Conservation (phyloP, 1,139 yeast species). For the Pichia sorboxylosa region DNA sequence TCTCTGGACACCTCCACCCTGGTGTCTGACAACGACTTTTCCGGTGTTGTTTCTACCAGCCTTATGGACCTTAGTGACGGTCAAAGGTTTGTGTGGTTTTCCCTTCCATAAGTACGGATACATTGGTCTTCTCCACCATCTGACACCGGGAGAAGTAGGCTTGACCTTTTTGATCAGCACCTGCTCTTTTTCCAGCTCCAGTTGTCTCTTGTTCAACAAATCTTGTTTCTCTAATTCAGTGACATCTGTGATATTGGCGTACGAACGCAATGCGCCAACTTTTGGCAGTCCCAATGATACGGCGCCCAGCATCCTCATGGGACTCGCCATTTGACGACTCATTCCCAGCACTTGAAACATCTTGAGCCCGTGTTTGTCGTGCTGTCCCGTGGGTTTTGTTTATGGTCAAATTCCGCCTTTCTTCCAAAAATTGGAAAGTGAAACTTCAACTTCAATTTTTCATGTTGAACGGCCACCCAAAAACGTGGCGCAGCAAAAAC, state of each 20-base stretch:
- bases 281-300: not conserved
- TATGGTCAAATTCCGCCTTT: too few species aligned
- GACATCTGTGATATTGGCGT: conserved; percentile 21
- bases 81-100: conserved; percentile 63
- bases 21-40: conserved; percentile 79
- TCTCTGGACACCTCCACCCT: conserved; percentile 95
- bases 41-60: conserved; percentile 92
- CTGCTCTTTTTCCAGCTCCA: conserved; percentile 57
- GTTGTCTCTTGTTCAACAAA: conserved; percentile 56
- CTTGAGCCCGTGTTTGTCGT: too few species aligned
- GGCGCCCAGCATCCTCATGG: not conserved
- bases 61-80: conserved; percentile 58
- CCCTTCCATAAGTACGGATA: conserved; percentile 85
- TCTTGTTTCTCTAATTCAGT: conserved; percentile 79
- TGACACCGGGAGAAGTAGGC: conserved; percentile 76
- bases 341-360: too few species aligned
- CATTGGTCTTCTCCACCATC: conserved; percentile 83
- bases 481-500: too few species aligned
- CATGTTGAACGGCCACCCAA: too few species aligned
- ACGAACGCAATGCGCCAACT: too few species aligned
- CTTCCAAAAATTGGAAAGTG: too few species aligned
- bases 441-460: too few species aligned
- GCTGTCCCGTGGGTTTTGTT: too few species aligned
- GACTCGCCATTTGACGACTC: conserved; percentile 1
- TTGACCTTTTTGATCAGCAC: conserved; percentile 66